Evolutionary conservation across 176 grass and related monocot genomes (phyloP), one percentile per base, ranked within the genome.

Genomic region (Secale cereale): DNA sequence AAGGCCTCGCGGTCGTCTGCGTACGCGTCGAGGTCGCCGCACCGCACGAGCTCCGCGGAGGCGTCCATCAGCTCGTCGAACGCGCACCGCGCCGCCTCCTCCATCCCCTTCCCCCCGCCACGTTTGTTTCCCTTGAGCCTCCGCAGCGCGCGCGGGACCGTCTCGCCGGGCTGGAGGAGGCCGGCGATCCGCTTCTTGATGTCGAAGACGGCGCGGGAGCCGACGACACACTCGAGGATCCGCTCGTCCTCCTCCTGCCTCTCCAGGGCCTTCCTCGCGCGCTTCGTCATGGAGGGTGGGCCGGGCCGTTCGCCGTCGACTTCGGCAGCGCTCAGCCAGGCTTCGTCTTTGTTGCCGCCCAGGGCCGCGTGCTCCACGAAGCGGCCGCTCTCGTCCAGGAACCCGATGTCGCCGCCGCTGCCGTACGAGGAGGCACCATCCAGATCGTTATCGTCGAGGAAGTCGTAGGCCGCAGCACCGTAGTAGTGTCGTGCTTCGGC

Each of bases 111-210:
- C 2, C 2, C 19, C 7, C 52, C 2, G 19, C 6, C 52, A 22
- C 52, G 52, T 22, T 22, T 56, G 6, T 56, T 7, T 20, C 52
- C 64, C 70, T 73, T 74, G 39, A 74, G 70, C 40, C 70, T 7
- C 23, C 40, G 13, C 12, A 74, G 70, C n/a, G 70, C 70, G 23
- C 23, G 39, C 40, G 70, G 70, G 13, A 17, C 70, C 13, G 70
- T 74, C 70, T 74, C 70, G 70, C 70, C 70, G 40, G 70, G 70
- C 70, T 27, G 14, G 23, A 74, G 70, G 70, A 74, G 12, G 6
- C 39, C 40, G 23, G 23, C 40, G 37, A 74, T 8, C 70, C 23
- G 2, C 35, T 70, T 70, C 67, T 23, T 11, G 35, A 40, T 70
- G 33, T 70, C 10, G 20, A 70, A 70, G 35, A 40, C 7, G 70